A percentile compares a stretch with the other conserved stretches of the same genome.
These are phyloP conservation scores for Ophiostoma tasmaniense DNA, from an alignment of 2,329 filamentous ascomycete species.

Conservation along the genomic window DNA sequence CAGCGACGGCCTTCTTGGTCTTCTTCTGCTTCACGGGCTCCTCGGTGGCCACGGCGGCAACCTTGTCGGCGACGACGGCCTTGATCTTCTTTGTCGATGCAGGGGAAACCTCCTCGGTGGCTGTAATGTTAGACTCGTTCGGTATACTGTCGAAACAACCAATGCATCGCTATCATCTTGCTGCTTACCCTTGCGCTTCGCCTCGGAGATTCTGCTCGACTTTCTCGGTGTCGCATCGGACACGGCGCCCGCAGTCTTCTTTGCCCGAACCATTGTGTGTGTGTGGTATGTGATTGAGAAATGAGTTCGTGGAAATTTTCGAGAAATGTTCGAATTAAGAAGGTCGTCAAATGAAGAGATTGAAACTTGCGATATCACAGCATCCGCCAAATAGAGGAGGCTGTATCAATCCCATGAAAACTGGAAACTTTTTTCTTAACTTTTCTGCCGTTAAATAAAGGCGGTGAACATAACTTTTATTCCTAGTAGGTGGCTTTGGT, in stretches of 20 bases:
- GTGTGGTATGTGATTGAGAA: not conserved
- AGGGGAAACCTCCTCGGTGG: slow-evolving; percentile 17
- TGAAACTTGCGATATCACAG: not conserved
- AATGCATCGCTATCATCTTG: not conserved
- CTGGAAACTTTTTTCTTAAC: slow-evolving; percentile 15
- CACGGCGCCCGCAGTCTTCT: slow-evolving; percentile 13
- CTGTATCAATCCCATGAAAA: slow-evolving; percentile 7
- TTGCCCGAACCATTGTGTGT: slow-evolving; percentile 13
- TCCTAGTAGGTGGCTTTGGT: not conserved
- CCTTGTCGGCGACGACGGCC: slow-evolving; percentile 8
- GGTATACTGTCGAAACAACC: not conserved
- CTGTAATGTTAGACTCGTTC: slow-evolving; percentile 12
- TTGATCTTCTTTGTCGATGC: slow-evolving; percentile 17
- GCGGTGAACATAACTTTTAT: slow-evolving; percentile 11
- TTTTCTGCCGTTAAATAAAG: slow-evolving; percentile 19
- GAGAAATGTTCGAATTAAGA: not conserved
- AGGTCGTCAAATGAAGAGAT: too few species aligned
- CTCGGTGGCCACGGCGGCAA: not conserved
- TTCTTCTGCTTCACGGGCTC: slow-evolving; percentile 11
- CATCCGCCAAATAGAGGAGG: slow-evolving; percentile 9
- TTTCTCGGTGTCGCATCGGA: slow-evolving; percentile 13
- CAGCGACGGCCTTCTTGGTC: slow-evolving; percentile 5
- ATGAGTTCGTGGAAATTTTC: not conserved
- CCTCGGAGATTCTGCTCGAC: slow-evolving; percentile 18
- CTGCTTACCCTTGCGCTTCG: slow-evolving; percentile 18